Evolutionary conservation across 1,139 yeast genomes (phyloP).

Genomic region (Groenewaldozyma auringiensis): DNA sequence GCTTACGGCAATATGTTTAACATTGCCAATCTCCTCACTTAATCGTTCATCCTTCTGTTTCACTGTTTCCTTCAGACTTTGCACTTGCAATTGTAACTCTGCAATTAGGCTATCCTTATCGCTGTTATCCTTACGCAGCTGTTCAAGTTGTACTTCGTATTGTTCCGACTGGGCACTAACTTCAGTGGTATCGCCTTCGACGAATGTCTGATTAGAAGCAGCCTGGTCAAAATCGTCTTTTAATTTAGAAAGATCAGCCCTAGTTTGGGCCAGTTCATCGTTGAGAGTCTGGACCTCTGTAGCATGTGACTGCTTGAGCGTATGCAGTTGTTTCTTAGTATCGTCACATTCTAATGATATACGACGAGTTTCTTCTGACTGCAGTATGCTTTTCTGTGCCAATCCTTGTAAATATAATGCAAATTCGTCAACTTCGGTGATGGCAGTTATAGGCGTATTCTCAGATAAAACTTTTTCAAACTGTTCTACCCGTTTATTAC

Average conservation of each 20-base stretch:
- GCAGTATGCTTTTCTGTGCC: conserved; percentile 51
- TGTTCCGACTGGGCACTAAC: neutral
- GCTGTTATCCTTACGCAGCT: neutral
- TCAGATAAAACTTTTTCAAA: conserved; percentile 73
- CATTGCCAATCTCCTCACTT: conserved; percentile 1
- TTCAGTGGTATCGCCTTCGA: neutral
- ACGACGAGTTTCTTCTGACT: conserved; percentile 45
- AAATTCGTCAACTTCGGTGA: conserved; percentile 62
- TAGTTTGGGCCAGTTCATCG: conserved; percentile 1
- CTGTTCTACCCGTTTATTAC: conserved; percentile 49
- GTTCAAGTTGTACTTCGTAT: neutral
- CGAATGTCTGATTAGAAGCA: neutral
- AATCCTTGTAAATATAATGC: conserved; percentile 64
- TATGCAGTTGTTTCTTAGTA: conserved; percentile 4
- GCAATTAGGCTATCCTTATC: conserved; percentile 1
- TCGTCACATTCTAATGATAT: conserved; percentile 32
- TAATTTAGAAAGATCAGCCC: neutral
- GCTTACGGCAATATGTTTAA: neutral
- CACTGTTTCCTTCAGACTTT: neutral
- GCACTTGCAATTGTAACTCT: neutral
- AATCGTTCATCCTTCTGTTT: conserved; percentile 6
- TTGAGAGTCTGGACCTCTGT: neutral
- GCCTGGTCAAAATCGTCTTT: conserved; percentile 6
- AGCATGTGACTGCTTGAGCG: neutral
- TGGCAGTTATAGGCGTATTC: conserved; percentile 68